Base-by-base conservation (phyloP, 208 protist genomes). In the Blastocrithidia nonstop region DNA sequence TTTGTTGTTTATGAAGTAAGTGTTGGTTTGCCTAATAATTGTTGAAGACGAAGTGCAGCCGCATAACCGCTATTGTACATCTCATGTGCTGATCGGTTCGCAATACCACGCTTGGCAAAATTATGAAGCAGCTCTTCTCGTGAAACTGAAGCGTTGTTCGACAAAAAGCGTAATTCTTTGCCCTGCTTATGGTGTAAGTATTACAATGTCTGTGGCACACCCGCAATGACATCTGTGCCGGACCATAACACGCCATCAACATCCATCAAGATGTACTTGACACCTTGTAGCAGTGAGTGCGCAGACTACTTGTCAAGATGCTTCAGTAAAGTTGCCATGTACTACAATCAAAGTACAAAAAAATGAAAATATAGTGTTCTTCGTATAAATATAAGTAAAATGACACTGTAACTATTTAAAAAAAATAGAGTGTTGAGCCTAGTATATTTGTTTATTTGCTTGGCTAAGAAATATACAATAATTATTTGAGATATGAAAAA, bases 1-100 rank as follows among this genome's bases (percentile, higher is more conserved):
- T 21, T 44, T 42, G 11, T 22, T 22, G 11, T 13, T 42, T 42
- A 17, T 8, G 17, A 8, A 8, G 7, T 42, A 9, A 13, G 17
- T 22, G 38, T 42, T 42, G 4, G 20, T 4, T 35, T 35, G 15
- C 58, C 60, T 8, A 76, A 48, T 11, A 71, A 16, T 47, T 65
- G 47, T 31, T 61, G 57, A 16, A 87, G 37, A 5, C 40, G 45
- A 32, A 76, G 57, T 0, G 77, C 64, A 7, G 72, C 62, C 0
- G 72, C 69, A 61, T 73, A 87, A 0, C 53, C 77, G 45, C 71
- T 81, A 56, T 76, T 87, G 66, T 77, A 82, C 24, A 71, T 42
- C 17, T 87, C 77, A 1, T 48, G 9, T 35, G 26, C 38, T 26
- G 38, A n/a, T 23, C 79, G 69, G 0, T 61, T 61, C 6, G 50